Base-by-base conservation (phyloP, 108 stramenopile species). In the Cyclotella cryptica region DNA sequence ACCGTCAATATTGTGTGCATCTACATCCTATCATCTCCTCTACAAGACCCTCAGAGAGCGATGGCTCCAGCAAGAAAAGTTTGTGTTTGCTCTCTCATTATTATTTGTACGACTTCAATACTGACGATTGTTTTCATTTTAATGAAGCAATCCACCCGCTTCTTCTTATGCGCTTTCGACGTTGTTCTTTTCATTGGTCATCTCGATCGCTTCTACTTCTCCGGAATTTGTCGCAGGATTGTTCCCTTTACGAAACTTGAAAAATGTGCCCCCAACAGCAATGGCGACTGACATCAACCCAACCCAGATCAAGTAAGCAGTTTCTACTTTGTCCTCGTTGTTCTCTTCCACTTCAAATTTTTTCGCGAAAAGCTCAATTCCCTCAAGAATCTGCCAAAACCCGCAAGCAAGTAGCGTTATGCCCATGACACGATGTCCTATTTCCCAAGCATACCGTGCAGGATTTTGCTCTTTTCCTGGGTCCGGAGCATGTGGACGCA, bases 221-320 rank as follows among this genome's bases (percentile, higher is more conserved):
- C 6, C 35, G 6, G 35, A 35, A 35, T 6, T 35, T 6, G 35
- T 35, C 35, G 2, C 6, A 35, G 6, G 4, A 35, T 6, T 35
- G 35, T 35, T 6, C 35, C 35, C 4, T 35, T 35, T 35, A 35
- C 35, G 35, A 35, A 35, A 35, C 35, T 35, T 76, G 41, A 61
- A 69, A 46, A 49, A 64, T 21, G 21, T 28, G 4, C 60, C 60
- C 19, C 72, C 72, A 63, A 62, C 24, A 22, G 63, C 46, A 3
- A 73, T 47, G 7, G 55, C 41, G 21, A 64, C 74, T 54, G 51
- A 45, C 55, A 65, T 66, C 0, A 71, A 6, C 14, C 62, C 80
- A 70, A 81, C 69, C 73, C 73, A 74, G 19, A 81, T 53, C 80
- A 73, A 81, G 30, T 81, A 81, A 11, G 73, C 73, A 21, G 74